A percentile compares a stretch with the other conserved stretches of the same genome.
phyloP scores from a whole-genome alignment of 305 asterid genomes.

The Fraxinus floribunda region DNA sequence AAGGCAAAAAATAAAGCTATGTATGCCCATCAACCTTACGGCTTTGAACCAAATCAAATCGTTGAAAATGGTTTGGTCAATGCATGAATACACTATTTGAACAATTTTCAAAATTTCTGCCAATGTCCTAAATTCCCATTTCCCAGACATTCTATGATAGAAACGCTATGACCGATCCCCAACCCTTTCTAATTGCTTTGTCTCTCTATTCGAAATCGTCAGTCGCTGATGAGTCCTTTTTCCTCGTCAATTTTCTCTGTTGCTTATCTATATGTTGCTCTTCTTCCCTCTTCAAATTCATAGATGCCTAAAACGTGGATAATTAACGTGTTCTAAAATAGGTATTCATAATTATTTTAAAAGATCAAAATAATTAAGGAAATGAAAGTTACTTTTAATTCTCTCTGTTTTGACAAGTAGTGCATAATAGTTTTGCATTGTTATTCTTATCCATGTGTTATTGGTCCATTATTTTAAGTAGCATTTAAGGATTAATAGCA shows the following conservation, averaged over 20 bases:
- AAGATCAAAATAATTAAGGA: neutral
- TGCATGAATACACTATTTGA: neutral
- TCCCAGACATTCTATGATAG: neutral
- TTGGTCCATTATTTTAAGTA: too few relatives aligned
- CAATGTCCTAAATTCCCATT: neutral
- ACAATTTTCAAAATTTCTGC: neutral
- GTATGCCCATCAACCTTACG: neutral
- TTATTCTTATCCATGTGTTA: too few relatives aligned
- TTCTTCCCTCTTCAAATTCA: too few relatives aligned
- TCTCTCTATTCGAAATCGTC: neutral
- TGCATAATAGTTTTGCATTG: neutral
- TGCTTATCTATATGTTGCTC: neutral
- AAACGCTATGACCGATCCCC: neutral
- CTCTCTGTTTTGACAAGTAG: neutral
- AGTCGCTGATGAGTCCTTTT: neutral
- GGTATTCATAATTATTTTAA: neutral
- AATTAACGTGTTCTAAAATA: neutral
- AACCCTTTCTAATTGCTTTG: neutral
- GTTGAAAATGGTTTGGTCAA: too few relatives aligned
- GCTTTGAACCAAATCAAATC: neutral
- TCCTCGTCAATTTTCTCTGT: neutral
- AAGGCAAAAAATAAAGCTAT: too few relatives aligned
- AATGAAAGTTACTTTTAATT: neutral
- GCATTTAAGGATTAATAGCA: too few relatives aligned
- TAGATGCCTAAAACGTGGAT: neutral